Base-by-base conservation (phyloP, 306 rosid genomes). In the Medicago ruthenica region DNA sequence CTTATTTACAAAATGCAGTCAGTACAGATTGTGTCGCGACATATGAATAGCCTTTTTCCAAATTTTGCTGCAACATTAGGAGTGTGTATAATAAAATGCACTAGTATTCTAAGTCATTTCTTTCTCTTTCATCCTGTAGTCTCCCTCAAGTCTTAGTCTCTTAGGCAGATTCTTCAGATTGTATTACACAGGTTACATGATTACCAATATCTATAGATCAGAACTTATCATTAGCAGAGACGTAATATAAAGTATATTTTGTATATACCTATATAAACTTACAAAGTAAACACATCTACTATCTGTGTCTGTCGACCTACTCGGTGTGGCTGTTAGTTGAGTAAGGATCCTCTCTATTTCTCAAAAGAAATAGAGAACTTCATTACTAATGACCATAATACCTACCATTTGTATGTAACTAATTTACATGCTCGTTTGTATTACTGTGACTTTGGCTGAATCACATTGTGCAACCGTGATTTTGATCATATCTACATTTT, bases 111-210 rank as follows among this genome's bases (percentile, higher is more conserved):
- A 39, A 34, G 31, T 45, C 3, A 41, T 64, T 12, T 44, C 18
- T 16, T 48, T 13, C 37, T 50, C 31, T 8, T 40, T 67, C 47
- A 3, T 14, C 75, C 44, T 36, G 15, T 48, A 61, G 22, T 62
- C 27, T 79, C 31, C 67, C 12, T 15, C 8, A 51, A 24, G 27
- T 15, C 55, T 48, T 8, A 20, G 55, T 14, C 53, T 58, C 67
- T 27, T 17, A 40, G 67, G 67, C 47, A 31, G 64, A 58, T 51
- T 55, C 75, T 47, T 55, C 54, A 57, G 17, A 73, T 77, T 47
- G 24, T 41, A 39, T 53, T 15, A 47, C 58, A 74, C 37, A 20
- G 45, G 67, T 77, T 47, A 42, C 54, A 67, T 16, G 66, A 53
- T 17, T 53, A 53, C 12, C 59, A 53, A 53, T 53, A 53, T 48